phyloP scores from a whole-genome alignment of 441 rosid genomes.

The Pelargonium cotyledonis region DNA sequence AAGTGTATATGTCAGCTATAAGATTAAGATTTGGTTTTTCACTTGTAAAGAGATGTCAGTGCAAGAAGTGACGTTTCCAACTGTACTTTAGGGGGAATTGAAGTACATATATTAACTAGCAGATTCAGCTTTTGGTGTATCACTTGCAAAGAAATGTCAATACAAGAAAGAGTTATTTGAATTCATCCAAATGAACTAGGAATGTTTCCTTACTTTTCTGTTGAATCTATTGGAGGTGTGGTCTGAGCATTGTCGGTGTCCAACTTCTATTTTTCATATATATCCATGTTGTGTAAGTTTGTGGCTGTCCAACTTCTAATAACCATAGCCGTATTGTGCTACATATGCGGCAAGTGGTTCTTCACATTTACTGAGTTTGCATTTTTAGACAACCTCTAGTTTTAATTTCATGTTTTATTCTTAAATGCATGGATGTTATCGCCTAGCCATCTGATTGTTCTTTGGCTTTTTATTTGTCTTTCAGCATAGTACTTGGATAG shows the following conservation, averaged over 20 bases:
- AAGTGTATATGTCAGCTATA: too few relatives aligned
- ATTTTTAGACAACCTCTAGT: neutral
- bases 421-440: neutral
- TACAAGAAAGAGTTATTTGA: neutral
- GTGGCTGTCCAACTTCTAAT: too few relatives aligned
- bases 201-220: neutral
- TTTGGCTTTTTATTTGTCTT: neutral
- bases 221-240: neutral
- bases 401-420: neutral
- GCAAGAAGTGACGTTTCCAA: too few relatives aligned
- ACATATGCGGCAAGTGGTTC: neutral
- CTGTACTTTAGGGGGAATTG: too few relatives aligned
- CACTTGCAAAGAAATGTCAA: neutral
- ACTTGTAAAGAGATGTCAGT: too few relatives aligned
- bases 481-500: neutral
- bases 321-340: too few relatives aligned
- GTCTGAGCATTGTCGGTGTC: too few relatives aligned
- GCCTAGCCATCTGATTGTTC: too few relatives aligned
- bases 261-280: too few relatives aligned
- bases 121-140: too few relatives aligned
- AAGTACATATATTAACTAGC: neutral
- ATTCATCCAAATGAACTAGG: neutral
- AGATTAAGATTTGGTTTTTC: too few relatives aligned
- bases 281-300: too few relatives aligned
- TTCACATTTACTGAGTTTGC: neutral